Evolutionary conservation across 2,329 filamentous ascomycete species (phyloP), one percentile per base, ranked within the genome.

Genomic region (Aureobasidium sp.): DNA sequence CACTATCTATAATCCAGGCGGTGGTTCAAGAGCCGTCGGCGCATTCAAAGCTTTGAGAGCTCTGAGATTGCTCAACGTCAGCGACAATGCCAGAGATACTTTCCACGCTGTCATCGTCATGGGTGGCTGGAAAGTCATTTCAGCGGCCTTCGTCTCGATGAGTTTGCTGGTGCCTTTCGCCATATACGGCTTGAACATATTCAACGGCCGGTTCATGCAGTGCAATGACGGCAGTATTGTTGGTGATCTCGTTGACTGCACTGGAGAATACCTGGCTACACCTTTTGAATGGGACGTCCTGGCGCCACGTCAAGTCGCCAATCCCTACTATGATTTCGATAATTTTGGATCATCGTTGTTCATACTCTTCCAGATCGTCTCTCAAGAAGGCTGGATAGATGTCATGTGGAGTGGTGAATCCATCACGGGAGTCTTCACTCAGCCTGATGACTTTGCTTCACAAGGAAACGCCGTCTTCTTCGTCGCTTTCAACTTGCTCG

Each of bases 331-430:
- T 70, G 86, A 86, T 67, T 98, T 98, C 65, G 93, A 98, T 68
- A 86, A 94, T 65, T 98, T 98, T 63, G 88, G 86, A n/a, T 81
- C 88, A 51, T 86, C 91, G 0, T 77, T 98, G 29, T 97, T 97
- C 73, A 94, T 95, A 57, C 86, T 98, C 56, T 98, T 96, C 73
- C 90, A 97, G 68, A 96, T 98, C 70, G 91, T 97, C 37, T 97
- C 91, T 49, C 93, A 98, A 69, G 94, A 98, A 75, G 93, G 93
- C 29, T 98, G 94, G 93, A 84, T 84, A 10, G 90, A 95, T 66
- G 89, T 95, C n/a, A 88, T 93, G 66, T 90, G 87, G 73, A 79
- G 81, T 29, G 85, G 84, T 1, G 87, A 95, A 72, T 81, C 83
- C 27, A 93, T 97, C 59, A 90, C 84, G 1, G 89, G 87, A 2